These are phyloP conservation scores for Cryptococcus sp. DNA, from an alignment of 1,284 basidiomycete species.

Conservation along the genomic window DNA sequence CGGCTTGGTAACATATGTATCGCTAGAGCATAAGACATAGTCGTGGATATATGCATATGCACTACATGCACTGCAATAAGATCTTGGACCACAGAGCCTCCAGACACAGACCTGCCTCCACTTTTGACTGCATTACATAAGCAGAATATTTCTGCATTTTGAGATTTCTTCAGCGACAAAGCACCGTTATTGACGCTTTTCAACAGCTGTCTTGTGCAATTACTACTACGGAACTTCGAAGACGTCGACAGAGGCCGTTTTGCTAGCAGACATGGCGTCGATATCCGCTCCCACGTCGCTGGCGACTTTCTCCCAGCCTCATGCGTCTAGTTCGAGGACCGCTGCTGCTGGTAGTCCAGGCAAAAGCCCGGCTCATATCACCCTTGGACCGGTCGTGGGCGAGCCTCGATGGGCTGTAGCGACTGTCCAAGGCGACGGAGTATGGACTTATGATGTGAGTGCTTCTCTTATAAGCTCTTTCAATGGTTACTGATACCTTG, in stretches of 20 bases:
- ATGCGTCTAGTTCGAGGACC: constrained; percentile 43
- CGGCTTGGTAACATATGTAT: not conserved
- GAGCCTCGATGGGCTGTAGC: constrained; percentile 42
- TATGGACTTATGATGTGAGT: constrained; percentile 55
- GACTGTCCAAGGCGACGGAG: constrained; percentile 52
- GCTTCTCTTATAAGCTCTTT: not conserved
- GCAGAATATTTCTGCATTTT: constrained; percentile 15
- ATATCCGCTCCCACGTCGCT: constrained; percentile 46
- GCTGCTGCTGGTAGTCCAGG: too few relatives aligned
- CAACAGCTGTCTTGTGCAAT: not conserved
- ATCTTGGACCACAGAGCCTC: too few relatives aligned
- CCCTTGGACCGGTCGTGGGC: constrained; percentile 44
- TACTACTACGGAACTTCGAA: not conserved
- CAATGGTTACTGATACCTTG: constrained; percentile 1
- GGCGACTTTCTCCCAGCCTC: constrained; percentile 42
- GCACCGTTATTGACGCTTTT: not conserved
- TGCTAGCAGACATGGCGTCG: constrained; percentile 33
- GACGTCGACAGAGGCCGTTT: too few relatives aligned
- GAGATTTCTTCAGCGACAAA: not conserved
- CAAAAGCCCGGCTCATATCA: constrained; percentile 32
- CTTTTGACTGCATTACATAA: constrained; percentile 17
- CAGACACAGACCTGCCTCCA: constrained; percentile 3
- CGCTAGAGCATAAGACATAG: not conserved
- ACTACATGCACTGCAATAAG: too few relatives aligned
- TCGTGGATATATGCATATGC: too few relatives aligned